A percentile compares a stretch with the other conserved stretches of the same genome.
Evolutionary conservation across 1,284 basidiomycete genomes (phyloP).

Genomic region (Apiotrichum veenhuisii): DNA sequence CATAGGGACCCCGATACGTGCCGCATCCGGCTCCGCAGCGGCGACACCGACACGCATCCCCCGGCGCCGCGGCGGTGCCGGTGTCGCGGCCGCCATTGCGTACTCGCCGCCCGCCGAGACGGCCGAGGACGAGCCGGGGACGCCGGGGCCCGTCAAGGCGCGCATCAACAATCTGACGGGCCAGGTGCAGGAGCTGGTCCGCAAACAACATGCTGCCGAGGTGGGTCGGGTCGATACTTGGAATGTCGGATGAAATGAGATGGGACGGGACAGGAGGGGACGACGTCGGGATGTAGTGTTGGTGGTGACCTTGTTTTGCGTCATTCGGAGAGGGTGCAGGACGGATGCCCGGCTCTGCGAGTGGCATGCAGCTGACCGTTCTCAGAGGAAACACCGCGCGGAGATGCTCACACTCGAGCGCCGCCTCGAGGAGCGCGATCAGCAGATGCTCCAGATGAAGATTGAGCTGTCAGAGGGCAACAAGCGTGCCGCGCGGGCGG

Average conservation of each 20-base stretch:
- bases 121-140: conserved; percentile 23
- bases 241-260: background rate
- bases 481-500: conserved; percentile 1
- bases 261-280: background rate
- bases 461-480: conserved; percentile 9
- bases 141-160: conserved; percentile 33
- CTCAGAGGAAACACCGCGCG: conserved; percentile 23
- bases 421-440: conserved; percentile 4
- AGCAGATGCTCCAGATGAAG: conserved; percentile 1
- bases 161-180: conserved; percentile 31
- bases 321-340: too few species aligned
- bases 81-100: background rate
- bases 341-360: too few species aligned
- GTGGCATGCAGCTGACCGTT: background rate
- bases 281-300: background rate
- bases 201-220: conserved; percentile 30
- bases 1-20: background rate
- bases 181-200: conserved; percentile 37
- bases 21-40: background rate
- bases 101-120: background rate
- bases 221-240: conserved; percentile 16
- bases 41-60: conserved; percentile 5
- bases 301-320: too few species aligned
- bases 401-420: conserved; percentile 10
- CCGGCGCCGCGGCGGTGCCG: background rate